Evolutionary conservation across 768 basidiomycete species (phyloP), one percentile per base, ranked within the genome.

Genomic region (Melanogaster broomeanus): DNA sequence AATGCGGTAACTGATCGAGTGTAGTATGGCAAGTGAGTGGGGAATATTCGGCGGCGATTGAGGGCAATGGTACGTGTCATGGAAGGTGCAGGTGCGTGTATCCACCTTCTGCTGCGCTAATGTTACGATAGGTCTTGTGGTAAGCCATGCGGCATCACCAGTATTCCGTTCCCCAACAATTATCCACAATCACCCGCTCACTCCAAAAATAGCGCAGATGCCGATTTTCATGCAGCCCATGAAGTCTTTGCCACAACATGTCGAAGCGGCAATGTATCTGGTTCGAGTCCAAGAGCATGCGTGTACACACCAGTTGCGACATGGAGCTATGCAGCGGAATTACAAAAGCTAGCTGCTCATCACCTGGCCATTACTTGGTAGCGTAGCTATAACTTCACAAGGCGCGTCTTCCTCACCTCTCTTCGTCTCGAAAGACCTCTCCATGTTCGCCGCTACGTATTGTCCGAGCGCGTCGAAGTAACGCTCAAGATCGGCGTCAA

Each of bases 351-450:
- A 27, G 25, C 25, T 8, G 8, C 25, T 27, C n/a, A n/a, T n/a
- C n/a, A n/a, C n/a, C n/a, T n/a, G n/a, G 25, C 8, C 25, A 4
- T 27, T 8, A 27, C 8, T 8, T 27, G 4, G 25, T 4, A 8
- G 4, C 8, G 11, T 13, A 13, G 28, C 31, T 51, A 50, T 34
- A 55, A 34, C 42, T 51, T 53, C 49, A 66, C 58, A 42, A 81
- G 65, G 55, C 73, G 71, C 51, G 77, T 78, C 62, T 70, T 63
- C 56, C 74, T 80, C 63, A 87, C 74, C 75, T 31, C 84, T 75
- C 57, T 79, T 77, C 27, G 80, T 83, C 66, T 86, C 81, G 66
- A 89, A 86, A 61, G 83, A 82, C 85, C 85, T 85, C 76, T 74
- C 76, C 46, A 84, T 68, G 69, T 84, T 87, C 24, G 84, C 85